Conservation (phyloP, 1,284 basidiomycete genomes). For the Lentinula novae-zelandiae region DNA sequence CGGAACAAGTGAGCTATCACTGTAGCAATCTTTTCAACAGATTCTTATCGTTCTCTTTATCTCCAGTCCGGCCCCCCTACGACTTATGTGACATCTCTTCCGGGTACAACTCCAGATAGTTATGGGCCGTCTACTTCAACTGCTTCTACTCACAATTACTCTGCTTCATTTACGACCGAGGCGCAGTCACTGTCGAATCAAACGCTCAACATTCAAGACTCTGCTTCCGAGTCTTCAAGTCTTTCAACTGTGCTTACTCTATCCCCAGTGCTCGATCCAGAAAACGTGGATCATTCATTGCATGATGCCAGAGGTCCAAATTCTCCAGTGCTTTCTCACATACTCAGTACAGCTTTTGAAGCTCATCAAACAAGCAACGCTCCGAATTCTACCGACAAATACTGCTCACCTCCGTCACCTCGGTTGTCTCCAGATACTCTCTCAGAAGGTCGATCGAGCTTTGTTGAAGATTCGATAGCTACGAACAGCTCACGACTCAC, state of each 20-base stretch:
- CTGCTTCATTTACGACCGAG: neutral
- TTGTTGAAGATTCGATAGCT: neutral
- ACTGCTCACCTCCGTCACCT: neutral
- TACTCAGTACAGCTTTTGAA: neutral
- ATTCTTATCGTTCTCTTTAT: neutral
- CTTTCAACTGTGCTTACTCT: neutral
- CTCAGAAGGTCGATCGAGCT: neutral
- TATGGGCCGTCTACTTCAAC: neutral
- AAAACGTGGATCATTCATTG: neutral
- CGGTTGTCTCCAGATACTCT: neutral
- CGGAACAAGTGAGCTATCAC: neutral
- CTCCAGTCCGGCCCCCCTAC: neutral
- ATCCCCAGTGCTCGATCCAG: neutral
- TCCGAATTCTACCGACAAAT: neutral
- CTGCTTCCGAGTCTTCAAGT: neutral
- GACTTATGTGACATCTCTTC: neutral
- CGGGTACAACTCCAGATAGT: neutral
- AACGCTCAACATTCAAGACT: neutral
- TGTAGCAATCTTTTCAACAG: neutral
- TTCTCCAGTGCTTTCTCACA: neutral
- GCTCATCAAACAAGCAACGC: neutral
- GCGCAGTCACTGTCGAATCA: neutral
- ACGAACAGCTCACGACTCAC: neutral
- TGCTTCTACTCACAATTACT: neutral
- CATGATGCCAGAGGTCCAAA: neutral